Conservation (phyloP, 2,329 filamentous ascomycete genomes). For the Didymella pomorum region DNA sequence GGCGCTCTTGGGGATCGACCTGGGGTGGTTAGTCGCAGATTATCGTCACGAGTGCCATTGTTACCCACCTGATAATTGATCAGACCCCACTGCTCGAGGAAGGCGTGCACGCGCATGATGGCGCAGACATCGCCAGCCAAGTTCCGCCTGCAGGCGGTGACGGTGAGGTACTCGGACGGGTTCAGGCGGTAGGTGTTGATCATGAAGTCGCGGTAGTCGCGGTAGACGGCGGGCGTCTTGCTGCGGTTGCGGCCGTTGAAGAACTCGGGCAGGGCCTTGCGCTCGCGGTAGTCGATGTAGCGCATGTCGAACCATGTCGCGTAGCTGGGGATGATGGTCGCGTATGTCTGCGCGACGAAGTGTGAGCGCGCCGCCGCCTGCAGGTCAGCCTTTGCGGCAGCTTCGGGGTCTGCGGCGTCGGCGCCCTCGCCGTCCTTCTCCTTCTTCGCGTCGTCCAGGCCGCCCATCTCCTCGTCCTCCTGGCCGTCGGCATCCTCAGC, state of each 20-base stretch:
- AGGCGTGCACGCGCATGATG: conserved; percentile 98
- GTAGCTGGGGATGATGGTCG: conserved; percentile 96
- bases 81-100: conserved; percentile 97
- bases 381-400: conserved; percentile 79
- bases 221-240: conserved; percentile 97
- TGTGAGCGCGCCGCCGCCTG: conserved; percentile 91
- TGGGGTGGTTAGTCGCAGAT: conserved; percentile 50
- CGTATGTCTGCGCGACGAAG: conserved; percentile 90
- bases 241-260: conserved; percentile 98
- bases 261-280: conserved; percentile 94
- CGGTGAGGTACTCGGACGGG: conserved; percentile 93
- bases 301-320: conserved; percentile 99
- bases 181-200: conserved; percentile 98
- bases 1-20: conserved; percentile 95
- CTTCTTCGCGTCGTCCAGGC: conserved; percentile 50
- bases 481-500: conserved; percentile 66
- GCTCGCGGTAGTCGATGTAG: conserved; percentile 86
- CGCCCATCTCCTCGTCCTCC: conserved; percentile 76
- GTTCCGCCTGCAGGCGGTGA: conserved; percentile 94
- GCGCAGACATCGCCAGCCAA: conserved; percentile 97
- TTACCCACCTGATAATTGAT: conserved; percentile 91
- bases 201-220: conserved; percentile 99
- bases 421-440: conserved; percentile 46
- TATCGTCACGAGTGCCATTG: too few relatives aligned
- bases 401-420: conserved; percentile 51